Percentiles rank a stretch among this genome's conserved stretches.
Evolutionary conservation across 768 basidiomycete genomes (phyloP).

Genomic region (Suillus alpinus): DNA sequence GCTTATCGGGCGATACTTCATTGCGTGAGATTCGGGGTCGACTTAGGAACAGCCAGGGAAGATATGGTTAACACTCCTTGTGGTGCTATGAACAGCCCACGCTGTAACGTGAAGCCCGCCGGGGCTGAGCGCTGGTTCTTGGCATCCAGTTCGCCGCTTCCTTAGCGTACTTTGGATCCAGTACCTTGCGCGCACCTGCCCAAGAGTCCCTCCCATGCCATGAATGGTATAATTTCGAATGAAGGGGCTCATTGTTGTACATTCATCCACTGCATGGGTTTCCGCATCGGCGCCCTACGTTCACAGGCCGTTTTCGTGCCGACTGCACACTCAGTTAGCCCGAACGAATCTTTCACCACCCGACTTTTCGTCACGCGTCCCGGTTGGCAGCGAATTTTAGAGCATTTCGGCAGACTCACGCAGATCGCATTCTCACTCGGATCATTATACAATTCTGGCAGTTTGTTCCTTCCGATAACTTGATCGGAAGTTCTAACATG

Average conservation of each 20-base stretch:
- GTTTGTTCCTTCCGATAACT: not conserved
- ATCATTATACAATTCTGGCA: not conserved
- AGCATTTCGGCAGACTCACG: not conserved
- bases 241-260: not conserved
- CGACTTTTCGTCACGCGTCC: not conserved
- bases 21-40: not conserved
- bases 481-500: not conserved
- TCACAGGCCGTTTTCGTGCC: slow-evolving; percentile 1
- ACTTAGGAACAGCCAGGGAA: not conserved
- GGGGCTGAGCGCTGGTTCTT: not conserved
- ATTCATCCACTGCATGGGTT: not conserved
- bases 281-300: not conserved
- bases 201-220: not conserved
- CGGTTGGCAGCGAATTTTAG: not conserved
- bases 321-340: not conserved
- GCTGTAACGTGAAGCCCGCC: not conserved
- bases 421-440: not conserved
- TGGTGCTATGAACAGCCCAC: not conserved
- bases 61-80: not conserved
- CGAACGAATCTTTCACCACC: not conserved
- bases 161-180: not conserved
- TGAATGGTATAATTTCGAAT: not conserved
- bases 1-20: not conserved
- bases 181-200: not conserved
- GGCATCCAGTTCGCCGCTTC: not conserved